Evolutionary conservation across 768 basidiomycete species (phyloP).

Genomic region (Mycena rosella): DNA sequence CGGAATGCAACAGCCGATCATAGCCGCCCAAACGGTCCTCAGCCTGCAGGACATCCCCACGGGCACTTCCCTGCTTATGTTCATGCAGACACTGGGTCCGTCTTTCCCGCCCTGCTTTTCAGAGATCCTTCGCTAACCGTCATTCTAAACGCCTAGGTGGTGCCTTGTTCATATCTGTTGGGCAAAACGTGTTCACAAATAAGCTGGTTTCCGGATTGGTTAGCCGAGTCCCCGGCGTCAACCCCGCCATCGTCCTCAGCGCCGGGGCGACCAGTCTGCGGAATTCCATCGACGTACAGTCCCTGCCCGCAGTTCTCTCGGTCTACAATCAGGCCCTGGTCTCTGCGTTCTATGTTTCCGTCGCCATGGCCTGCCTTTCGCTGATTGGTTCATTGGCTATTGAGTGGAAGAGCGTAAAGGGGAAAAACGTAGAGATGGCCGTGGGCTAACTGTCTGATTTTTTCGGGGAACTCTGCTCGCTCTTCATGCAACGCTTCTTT

Average conservation of each 20-base stretch:
- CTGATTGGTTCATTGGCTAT: too few species aligned
- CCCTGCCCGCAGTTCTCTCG: too few species aligned
- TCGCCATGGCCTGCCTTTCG: too few species aligned
- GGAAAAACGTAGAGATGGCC: too few species aligned
- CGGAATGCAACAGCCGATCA: too few species aligned
- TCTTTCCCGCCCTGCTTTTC: neutral
- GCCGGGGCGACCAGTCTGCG: conserved; percentile 12
- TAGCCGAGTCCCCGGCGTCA: too few species aligned
- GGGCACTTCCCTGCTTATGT: conserved; percentile 30
- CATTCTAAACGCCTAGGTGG: conserved; percentile 8
- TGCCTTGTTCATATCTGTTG: conserved; percentile 36
- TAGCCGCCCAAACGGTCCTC: conserved; percentile 36
- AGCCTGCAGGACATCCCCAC: conserved; percentile 27
- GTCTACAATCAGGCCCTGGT: too few species aligned
- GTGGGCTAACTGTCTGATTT: too few species aligned
- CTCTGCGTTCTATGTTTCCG: too few species aligned
- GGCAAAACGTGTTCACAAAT: conserved; percentile 34
- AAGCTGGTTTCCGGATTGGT: conserved; percentile 1
- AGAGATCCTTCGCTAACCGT: neutral
- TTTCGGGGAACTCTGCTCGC: too few species aligned
- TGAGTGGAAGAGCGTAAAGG: too few species aligned
- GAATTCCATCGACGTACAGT: neutral
- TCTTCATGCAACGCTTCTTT: too few species aligned
- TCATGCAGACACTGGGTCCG: conserved; percentile 19
- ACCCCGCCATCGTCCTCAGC: conserved; percentile 18